These are phyloP conservation scores for Colletotrichum sp. DNA, from an alignment of 2,329 filamentous ascomycete species.

Conservation along the genomic window DNA sequence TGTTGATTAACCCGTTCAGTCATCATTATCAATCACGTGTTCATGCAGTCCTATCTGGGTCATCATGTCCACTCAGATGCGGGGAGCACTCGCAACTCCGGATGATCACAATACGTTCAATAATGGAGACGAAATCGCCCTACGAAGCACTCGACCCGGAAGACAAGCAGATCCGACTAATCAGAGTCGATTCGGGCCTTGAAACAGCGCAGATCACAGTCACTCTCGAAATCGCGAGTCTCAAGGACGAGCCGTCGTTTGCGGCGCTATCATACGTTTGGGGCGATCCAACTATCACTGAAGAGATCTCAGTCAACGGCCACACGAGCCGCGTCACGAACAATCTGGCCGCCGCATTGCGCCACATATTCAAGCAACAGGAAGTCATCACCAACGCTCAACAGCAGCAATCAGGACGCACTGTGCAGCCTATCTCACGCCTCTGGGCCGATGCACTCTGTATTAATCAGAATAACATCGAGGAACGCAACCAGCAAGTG, in stretches of 20 bases:
- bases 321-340: neutral
- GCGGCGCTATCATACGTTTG: neutral
- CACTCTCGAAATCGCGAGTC: neutral
- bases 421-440: neutral
- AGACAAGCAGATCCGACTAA: neutral
- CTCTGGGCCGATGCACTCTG: neutral
- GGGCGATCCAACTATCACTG: neutral
- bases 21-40: too few species aligned
- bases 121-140: rapidly evolving
- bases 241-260: neutral
- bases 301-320: neutral
- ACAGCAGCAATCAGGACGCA: neutral
- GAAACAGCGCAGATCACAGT: neutral
- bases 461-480: neutral
- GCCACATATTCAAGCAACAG: neutral
- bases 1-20: too few species aligned
- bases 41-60: too few species aligned
- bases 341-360: neutral
- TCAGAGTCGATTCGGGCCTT: neutral
- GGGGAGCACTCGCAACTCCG: neutral
- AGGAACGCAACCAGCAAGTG: neutral
- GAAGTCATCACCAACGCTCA: neutral
- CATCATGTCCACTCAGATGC: neutral
- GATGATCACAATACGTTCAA: neutral
- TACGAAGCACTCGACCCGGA: neutral